phyloP scores from a whole-genome alignment of 805 yeast genomes.

The Brettanomyces sp. region DNA sequence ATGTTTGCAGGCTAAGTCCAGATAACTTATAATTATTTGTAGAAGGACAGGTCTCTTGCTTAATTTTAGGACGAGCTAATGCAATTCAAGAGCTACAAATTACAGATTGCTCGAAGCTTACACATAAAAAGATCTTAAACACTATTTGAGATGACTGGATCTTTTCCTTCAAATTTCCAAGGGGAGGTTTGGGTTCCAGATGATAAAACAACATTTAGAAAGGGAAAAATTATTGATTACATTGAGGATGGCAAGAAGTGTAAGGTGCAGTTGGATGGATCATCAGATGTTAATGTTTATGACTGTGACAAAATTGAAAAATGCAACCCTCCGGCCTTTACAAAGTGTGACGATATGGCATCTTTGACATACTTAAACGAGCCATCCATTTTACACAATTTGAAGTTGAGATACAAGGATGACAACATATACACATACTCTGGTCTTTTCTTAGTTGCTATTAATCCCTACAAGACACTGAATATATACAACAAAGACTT shows the following conservation, averaged over 20 bases:
- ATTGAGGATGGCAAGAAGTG: constrained; percentile 28
- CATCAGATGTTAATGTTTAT: constrained; percentile 23
- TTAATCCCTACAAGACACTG: constrained; percentile 78
- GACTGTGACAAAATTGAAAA: constrained; percentile 40
- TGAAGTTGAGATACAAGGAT: constrained; percentile 64
- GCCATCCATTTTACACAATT: constrained; percentile 86
- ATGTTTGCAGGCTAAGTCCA: too few relatives aligned
- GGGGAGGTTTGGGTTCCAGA: constrained; percentile 78
- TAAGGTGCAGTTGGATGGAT: constrained; percentile 26
- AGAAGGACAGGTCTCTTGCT: too few relatives aligned
- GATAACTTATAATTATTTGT: too few relatives aligned
- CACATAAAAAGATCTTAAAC: too few relatives aligned
- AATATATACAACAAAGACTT: constrained; percentile 59
- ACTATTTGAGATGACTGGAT: too few relatives aligned
- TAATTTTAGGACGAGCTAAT: too few relatives aligned
- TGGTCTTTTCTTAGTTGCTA: constrained; percentile 89
- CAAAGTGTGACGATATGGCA: constrained; percentile 90
- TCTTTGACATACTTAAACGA: constrained; percentile 90
- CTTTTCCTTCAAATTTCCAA: constrained; percentile 12
- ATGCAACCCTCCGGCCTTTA: constrained; percentile 85
- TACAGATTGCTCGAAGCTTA: too few relatives aligned
- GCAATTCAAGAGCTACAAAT: too few relatives aligned
- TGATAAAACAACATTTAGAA: constrained; percentile 42
- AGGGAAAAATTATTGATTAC: constrained; percentile 46
- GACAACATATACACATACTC: constrained; percentile 88